Base-by-base conservation (phyloP, 345 rosid genomes). In the Kernera saxatilis region DNA sequence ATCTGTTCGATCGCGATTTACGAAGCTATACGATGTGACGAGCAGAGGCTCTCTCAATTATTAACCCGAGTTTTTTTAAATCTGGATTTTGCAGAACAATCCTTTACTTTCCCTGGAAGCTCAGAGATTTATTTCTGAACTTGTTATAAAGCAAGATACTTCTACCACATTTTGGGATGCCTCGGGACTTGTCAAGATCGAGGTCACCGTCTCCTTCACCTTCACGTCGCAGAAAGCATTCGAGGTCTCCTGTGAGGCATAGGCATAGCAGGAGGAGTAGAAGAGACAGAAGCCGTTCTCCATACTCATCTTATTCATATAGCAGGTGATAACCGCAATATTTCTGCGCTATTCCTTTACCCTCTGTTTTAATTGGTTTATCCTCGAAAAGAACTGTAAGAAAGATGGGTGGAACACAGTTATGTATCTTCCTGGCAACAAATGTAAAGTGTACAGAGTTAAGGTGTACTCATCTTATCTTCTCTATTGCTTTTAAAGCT, bases 231-330 rank as follows among this genome's bases (percentile, higher is more conserved):
- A 76, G 96, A 63, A 82, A 85, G 74, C 84, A 71, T 67, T 86
- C 95, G 2, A 95, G 94, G 23, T 90, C 93, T 55, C 95, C 91
- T 13, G 74, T 81, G 72, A 86, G 82, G 57, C 77, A 80, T 74
- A 85, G 88, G 79, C 82, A 86, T 80, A 85, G 87, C 80, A 79
- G 89, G 80, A 86, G 89, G 79, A 87, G 85, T 63, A 81, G 93
- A 70, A 82, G 90, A 77, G 97, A 93, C 53, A 79, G 87, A 75
- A 90, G 96, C 86, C 83, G 68, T 33, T 88, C 93, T 56, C 98
- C 96, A 4, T 85, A 88, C 79, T 79, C 92, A 3, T 86, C 93
- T 35, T 79, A 85, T 81, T 81, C 91, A 12, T 57, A 78, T 80
- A 90, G 89, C 93, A 93, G 98, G 98, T 93, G 96, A 86, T 83